Evolutionary conservation across 2,329 filamentous ascomycete genomes (phyloP).

Genomic region (Drechslerella dactyloides): DNA sequence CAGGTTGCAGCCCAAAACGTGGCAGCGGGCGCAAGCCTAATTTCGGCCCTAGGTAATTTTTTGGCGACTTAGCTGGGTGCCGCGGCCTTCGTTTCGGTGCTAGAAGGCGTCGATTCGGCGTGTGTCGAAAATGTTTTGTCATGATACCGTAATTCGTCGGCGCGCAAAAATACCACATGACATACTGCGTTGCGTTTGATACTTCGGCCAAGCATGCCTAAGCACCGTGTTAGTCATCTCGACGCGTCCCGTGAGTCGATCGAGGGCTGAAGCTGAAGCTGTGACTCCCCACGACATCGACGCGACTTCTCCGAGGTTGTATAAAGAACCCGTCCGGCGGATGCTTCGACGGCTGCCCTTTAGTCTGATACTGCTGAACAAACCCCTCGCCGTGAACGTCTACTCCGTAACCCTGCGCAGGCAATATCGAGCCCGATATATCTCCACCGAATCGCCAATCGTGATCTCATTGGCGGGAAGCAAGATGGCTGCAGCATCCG

Average conservation of each 20-base stretch:
- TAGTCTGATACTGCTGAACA: slow-evolving; percentile 10
- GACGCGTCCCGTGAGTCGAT: not conserved
- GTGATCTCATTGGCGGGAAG: slow-evolving; percentile 1
- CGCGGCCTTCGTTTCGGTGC: too few relatives aligned
- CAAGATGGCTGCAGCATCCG: slow-evolving; percentile 41
- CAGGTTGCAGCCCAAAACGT: slow-evolving; percentile 11
- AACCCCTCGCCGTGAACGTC: slow-evolving; percentile 7
- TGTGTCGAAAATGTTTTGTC: slow-evolving; percentile 6
- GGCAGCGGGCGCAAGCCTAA: slow-evolving; percentile 4
- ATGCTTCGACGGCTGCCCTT: slow-evolving; percentile 15
- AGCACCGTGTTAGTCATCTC: slow-evolving; percentile 8
- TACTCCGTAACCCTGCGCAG: not conserved
- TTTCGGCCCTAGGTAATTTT: not conserved
- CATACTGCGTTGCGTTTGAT: slow-evolving; percentile 12
- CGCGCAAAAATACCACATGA: slow-evolving; percentile 13
- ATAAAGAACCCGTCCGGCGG: slow-evolving; percentile 12
- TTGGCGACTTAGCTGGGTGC: not conserved
- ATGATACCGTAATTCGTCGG: not conserved
- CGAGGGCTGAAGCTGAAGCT: not conserved
- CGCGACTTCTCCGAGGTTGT: not conserved
- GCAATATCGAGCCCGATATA: not conserved
- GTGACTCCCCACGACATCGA: slow-evolving; percentile 28
- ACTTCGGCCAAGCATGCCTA: not conserved
- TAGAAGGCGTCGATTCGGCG: not conserved
- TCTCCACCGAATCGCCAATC: not conserved